These are phyloP conservation scores for Nakaseomyces sp. DNA, from an alignment of 1,139 yeast species.

Conservation along the genomic window DNA sequence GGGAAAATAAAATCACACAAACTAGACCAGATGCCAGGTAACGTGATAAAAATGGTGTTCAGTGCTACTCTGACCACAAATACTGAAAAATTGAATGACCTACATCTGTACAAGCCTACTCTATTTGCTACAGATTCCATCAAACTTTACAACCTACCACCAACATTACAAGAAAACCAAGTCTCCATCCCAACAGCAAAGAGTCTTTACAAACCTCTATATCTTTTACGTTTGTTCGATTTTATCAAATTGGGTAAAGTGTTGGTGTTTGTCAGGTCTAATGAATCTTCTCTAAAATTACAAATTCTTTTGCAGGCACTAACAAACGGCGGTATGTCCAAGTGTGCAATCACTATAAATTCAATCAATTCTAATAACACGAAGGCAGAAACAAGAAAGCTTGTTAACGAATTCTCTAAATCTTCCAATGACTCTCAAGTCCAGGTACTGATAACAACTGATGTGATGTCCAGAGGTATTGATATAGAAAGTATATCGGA, in stretches of 20 bases:
- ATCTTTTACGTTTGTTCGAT: conserved; percentile 47
- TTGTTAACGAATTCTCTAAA: conserved; percentile 47
- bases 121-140: conserved; percentile 62
- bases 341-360: conserved; percentile 12
- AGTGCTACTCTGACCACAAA: conserved; percentile 93
- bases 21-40: conserved; percentile 30
- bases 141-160: conserved; percentile 45
- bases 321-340: conserved; percentile 14
- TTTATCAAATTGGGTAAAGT: conserved; percentile 22
- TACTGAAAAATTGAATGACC: conserved; percentile 70
- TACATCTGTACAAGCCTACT: conserved; percentile 61
- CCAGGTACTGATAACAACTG: conserved; percentile 72
- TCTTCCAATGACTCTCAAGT: conserved; percentile 18
- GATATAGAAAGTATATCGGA: conserved; percentile 64
- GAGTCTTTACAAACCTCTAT: conserved; percentile 63
- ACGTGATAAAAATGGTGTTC: conserved; percentile 57
- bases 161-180: conserved; percentile 43
- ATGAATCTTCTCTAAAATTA: conserved; percentile 75
- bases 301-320: conserved; percentile 46
- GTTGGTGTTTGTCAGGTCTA: conserved; percentile 72
- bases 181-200: conserved; percentile 48
- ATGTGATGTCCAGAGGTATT: conserved; percentile 89
- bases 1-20: conserved; percentile 32
- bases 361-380: conserved; percentile 47
- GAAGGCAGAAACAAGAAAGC: conserved; percentile 37